phyloP scores from a whole-genome alignment of 164 flowering plant species.

The Paratinospora sagittata region DNA sequence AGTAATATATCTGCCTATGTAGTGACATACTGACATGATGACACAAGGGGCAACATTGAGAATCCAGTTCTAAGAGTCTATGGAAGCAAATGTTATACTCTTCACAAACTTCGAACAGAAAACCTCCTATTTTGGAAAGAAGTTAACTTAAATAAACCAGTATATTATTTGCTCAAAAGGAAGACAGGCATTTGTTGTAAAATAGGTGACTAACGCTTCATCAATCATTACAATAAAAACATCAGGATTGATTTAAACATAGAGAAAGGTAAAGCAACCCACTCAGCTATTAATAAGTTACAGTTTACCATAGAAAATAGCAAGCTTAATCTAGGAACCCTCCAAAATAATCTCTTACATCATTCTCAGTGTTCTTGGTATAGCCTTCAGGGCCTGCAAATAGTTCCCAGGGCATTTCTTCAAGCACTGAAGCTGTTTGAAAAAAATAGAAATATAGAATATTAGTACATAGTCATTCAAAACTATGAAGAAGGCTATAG shows the following conservation, averaged over 20 bases:
- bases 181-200: too few relatives aligned
- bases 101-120: background rate
- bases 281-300: too few relatives aligned
- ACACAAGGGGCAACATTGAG: background rate
- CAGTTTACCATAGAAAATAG: background rate
- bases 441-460: background rate
- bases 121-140: background rate
- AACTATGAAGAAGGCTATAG: background rate
- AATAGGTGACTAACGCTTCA: too few relatives aligned
- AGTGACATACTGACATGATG: background rate
- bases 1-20: background rate
- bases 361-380: conserved; percentile 96
- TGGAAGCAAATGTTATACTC: background rate
- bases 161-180: too few relatives aligned
- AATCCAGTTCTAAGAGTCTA: background rate
- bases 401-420: conserved; percentile 82
- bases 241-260: background rate
- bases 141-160: background rate
- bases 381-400: conserved; percentile 77
- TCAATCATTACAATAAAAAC: too few relatives aligned
- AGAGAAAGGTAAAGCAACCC: too few relatives aligned
- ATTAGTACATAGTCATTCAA: background rate
- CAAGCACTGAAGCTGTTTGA: conserved; percentile 67
- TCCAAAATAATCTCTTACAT: conserved; percentile 54
- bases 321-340: background rate